phyloP scores from a whole-genome alignment of 202 grass and related monocot species.

The Cymbopogon flexuosus region DNA sequence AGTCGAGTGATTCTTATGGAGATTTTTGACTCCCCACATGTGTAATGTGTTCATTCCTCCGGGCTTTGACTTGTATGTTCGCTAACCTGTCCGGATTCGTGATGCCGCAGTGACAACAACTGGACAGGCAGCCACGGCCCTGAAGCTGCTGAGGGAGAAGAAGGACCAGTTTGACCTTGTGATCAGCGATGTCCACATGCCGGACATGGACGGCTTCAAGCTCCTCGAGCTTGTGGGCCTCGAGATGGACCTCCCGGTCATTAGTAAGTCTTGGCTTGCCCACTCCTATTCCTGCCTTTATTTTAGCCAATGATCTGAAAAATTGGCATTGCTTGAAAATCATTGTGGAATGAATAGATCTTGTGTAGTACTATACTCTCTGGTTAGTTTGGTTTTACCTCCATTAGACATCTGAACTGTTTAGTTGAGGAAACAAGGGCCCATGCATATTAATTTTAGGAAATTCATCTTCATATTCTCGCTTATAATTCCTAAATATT shows the following conservation, averaged over 20 bases:
- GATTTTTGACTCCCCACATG: neutral
- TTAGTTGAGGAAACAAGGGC: neutral
- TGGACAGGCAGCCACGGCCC: constrained; percentile 57
- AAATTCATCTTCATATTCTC: neutral
- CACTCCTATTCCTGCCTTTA: neutral
- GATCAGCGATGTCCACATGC: constrained; percentile 98
- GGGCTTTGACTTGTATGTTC: neutral
- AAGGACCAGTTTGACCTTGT: constrained; percentile 86
- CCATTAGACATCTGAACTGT: neutral
- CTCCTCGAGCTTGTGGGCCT: constrained; percentile 92
- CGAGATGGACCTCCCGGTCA: constrained; percentile 97
- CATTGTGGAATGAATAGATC: constrained; percentile 25
- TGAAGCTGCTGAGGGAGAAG: constrained; percentile 89
- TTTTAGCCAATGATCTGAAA: constrained; percentile 13
- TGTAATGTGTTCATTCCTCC: neutral
- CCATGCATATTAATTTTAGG: neutral
- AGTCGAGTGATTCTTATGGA: neutral
- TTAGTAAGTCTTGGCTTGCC: constrained; percentile 57
- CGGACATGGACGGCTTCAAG: constrained; percentile 95
- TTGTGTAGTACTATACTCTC: neutral
- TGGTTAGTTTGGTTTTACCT: constrained; percentile 1
- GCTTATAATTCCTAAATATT: neutral
- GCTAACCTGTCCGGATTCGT: constrained; percentile 6
- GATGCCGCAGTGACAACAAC: constrained; percentile 76
- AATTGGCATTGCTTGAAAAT: constrained; percentile 1